These are phyloP conservation scores for Colletotrichum spinosum DNA, from an alignment of 2,329 filamentous ascomycete species.

Conservation along the genomic window DNA sequence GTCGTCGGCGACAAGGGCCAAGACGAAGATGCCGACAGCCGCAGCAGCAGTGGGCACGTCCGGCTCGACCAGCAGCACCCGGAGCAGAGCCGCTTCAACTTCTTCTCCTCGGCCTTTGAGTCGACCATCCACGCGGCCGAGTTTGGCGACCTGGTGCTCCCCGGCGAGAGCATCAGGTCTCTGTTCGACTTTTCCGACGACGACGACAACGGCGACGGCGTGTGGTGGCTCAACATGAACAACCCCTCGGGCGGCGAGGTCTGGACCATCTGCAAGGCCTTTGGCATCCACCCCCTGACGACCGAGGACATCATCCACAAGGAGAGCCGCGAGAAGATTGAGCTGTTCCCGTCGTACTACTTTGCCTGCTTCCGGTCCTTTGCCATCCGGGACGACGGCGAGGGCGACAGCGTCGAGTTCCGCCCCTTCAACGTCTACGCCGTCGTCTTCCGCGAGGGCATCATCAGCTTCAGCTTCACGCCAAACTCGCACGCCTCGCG, in stretches of 20 bases:
- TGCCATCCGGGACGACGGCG: slow-evolving; percentile 59
- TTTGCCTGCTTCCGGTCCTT: slow-evolving; percentile 98
- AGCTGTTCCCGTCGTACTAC: slow-evolving; percentile 97
- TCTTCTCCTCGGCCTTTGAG: slow-evolving; percentile 95
- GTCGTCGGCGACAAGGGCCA: slow-evolving; percentile 38
- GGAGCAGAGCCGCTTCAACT: slow-evolving; percentile 87
- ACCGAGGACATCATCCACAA: slow-evolving; percentile 96
- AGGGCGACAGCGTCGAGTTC: slow-evolving; percentile 84
- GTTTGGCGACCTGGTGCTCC: slow-evolving; percentile 86
- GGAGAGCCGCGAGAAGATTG: slow-evolving; percentile 97
- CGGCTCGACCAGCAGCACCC: slow-evolving; percentile 47
- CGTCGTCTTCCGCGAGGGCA: slow-evolving; percentile 94
- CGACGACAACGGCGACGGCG: slow-evolving; percentile 75
- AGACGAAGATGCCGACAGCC: too few relatives aligned
- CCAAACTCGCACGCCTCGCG: slow-evolving; percentile 88
- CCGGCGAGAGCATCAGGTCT: slow-evolving; percentile 88
- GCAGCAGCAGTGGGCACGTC: slow-evolving; percentile 21
- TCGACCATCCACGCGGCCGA: slow-evolving; percentile 92
- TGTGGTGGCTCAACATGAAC: slow-evolving; percentile 98
- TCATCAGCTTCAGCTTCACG: slow-evolving; percentile 92
- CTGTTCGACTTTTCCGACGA: slow-evolving; percentile 78
- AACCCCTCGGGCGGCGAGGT: slow-evolving; percentile 91
- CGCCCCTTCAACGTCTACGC: slow-evolving; percentile 97
- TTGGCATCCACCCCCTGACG: slow-evolving; percentile 94
- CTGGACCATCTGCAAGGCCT: slow-evolving; percentile 88